Conservation (phyloP, 2,329 filamentous ascomycete species). For the Colletotrichum neosansevieriae region DNA sequence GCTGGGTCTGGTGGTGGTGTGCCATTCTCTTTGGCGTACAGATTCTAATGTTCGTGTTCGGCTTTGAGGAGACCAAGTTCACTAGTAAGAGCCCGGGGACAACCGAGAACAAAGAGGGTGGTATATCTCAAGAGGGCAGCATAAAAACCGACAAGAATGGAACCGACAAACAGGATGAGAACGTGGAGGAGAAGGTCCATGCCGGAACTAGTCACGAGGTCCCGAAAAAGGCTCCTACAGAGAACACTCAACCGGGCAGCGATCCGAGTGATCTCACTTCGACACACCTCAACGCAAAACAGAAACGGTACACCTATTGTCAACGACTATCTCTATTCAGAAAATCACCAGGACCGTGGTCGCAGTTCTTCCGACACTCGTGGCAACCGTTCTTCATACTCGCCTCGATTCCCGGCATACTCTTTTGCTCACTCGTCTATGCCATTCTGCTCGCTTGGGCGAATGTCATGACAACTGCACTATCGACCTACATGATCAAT, state of each 20-base stretch:
- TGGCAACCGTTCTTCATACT: background rate
- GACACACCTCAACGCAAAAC: too few relatives aligned
- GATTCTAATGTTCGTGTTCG: constrained; percentile 41
- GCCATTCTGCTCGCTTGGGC: constrained; percentile 50
- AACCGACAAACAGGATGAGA: too few relatives aligned
- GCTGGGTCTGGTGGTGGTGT: constrained; percentile 54
- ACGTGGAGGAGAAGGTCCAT: too few relatives aligned
- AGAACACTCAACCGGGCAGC: too few relatives aligned
- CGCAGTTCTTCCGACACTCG: constrained; percentile 42
- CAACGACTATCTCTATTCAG: background rate
- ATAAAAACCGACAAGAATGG: too few relatives aligned
- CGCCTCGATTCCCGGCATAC: constrained; percentile 52
- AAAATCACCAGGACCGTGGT: background rate
- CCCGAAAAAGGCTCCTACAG: too few relatives aligned
- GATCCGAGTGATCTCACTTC: too few relatives aligned
- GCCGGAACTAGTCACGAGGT: too few relatives aligned
- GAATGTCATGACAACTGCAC: background rate
- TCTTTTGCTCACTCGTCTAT: constrained; percentile 51
- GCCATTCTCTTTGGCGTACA: constrained; percentile 42
- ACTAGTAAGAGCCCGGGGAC: background rate
- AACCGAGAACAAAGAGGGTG: background rate
- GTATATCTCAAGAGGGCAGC: background rate
- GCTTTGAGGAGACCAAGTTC: constrained; percentile 46
- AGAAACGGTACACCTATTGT: background rate
- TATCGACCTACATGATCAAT: constrained; percentile 42